Evolutionary conservation across 768 basidiomycete genomes (phyloP), one percentile per base, ranked within the genome.

Genomic region (Leccinum sublutescens): DNA sequence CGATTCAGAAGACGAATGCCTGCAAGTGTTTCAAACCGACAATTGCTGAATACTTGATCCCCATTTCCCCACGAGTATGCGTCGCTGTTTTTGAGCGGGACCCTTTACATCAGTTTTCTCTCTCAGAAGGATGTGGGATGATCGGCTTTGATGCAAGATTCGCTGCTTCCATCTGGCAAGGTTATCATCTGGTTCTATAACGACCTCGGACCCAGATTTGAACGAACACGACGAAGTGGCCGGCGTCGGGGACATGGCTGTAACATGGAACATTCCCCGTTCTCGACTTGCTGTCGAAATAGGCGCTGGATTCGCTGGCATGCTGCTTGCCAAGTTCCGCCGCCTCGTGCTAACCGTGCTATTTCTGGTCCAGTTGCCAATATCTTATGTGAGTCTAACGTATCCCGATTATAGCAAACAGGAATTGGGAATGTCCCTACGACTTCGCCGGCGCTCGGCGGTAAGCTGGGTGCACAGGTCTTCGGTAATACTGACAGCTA

Each of bases 401-500:
- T 40, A 40, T 40, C 40, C 40, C 9, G 40, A n/a, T 40, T 40
- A 29, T 17, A 9, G 12, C 17, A 53, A 47, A 50, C 12, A n/a
- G 19, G n/a, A 45, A 27, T 21, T 43, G 15, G 25, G 25, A 33
- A 10, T 43, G 21, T 27, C 27, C 6, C 23, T 23, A 52, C 51
- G 17, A 50, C 5, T 25, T 14, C 8, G 29, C 17, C 40, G 23
- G 31, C 31, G 48, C 14, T 21, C n/a, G 17, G 45, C 49, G 54
- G 48, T 43, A 17, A 49, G 40, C 23, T 56, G 36, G 1, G 14
- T 47, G 21, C 19, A 58, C 54, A 55, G 47, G 51, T 9, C 11
- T 49, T 36, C 54, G 47, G 1, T 43, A 19, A 40, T 38, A 6
- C 33, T n/a, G 2, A 62, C 10, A 51, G 34, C 64, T 33, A 60